Conservation (phyloP, 345 rosid genomes). For the Zanthoxylum bungeanum region DNA sequence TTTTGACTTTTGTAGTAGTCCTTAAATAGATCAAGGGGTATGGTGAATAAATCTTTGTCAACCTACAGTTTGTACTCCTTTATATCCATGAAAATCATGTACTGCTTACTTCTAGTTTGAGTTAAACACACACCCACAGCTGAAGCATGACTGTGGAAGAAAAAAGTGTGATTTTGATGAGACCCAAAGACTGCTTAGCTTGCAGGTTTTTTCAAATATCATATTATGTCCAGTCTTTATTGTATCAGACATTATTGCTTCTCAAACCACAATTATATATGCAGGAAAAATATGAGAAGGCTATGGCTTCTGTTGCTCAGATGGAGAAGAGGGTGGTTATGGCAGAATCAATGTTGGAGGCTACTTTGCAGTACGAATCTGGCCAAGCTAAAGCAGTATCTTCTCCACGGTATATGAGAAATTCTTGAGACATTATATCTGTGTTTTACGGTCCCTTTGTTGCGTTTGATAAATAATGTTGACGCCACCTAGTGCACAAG, state of each 20-base stretch:
- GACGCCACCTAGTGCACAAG: no score
- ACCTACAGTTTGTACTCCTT: not conserved
- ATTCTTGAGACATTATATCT: conserved; percentile 5
- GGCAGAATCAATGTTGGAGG: conserved; percentile 92
- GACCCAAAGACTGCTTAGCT: not conserved
- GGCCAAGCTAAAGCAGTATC: conserved; percentile 70
- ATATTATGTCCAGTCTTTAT: not conserved
- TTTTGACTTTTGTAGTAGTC: not conserved
- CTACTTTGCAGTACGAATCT: conserved; percentile 74
- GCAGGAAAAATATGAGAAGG: conserved; percentile 91
- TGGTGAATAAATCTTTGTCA: not conserved
- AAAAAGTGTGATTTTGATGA: not conserved
- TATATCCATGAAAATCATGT: not conserved
- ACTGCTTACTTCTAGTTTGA: not conserved
- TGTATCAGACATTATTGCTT: not conserved
- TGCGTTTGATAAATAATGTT: not conserved
- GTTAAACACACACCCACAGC: not conserved
- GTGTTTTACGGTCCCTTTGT: not conserved
- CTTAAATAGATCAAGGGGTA: not conserved
- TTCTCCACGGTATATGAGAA: conserved; percentile 51
- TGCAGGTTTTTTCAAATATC: not conserved
- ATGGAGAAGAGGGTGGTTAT: conserved; percentile 84
- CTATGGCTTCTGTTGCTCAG: conserved; percentile 53
- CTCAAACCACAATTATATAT: conserved; percentile 16
- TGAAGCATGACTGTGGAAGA: not conserved